These are phyloP conservation scores for Ramularia endophylla DNA, from an alignment of 2,329 filamentous ascomycete species.

Conservation along the genomic window DNA sequence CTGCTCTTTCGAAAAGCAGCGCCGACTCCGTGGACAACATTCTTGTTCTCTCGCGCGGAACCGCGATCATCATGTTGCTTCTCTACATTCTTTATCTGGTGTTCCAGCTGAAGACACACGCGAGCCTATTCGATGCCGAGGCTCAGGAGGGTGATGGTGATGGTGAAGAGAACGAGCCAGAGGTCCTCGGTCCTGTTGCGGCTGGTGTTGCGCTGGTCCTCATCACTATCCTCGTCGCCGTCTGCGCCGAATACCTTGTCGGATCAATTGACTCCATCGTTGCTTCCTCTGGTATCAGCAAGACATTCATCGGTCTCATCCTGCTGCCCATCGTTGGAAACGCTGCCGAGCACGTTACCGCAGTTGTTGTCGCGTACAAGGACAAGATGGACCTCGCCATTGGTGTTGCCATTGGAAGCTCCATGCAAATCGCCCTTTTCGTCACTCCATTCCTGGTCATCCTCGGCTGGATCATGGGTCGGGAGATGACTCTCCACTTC, in stretches of 20 bases:
- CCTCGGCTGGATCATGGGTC: constrained; percentile 49
- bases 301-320: constrained; percentile 53
- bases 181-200: constrained; percentile 41
- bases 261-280: constrained; percentile 51
- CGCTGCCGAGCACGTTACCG: constrained; percentile 52
- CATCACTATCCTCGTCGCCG: constrained; percentile 44
- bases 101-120: constrained; percentile 50
- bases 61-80: constrained; percentile 48
- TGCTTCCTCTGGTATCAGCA: constrained; percentile 45
- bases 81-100: constrained; percentile 51
- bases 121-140: constrained; percentile 42
- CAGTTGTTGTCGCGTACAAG: constrained; percentile 50
- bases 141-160: constrained; percentile 28
- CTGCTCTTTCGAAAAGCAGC: constrained; percentile 37
- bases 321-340: constrained; percentile 54
- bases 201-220: constrained; percentile 43
- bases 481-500: constrained; percentile 66
- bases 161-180: constrained; percentile 30
- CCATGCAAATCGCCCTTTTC: constrained; percentile 52
- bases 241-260: constrained; percentile 51
- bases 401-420: constrained; percentile 50
- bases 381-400: constrained; percentile 54
- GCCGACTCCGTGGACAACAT: constrained; percentile 39
- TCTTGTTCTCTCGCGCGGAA: constrained; percentile 47
- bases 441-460: constrained; percentile 54